Evolutionary conservation across 2,329 filamentous ascomycete species (phyloP).

Genomic region (Chaetomiaceae sp.): DNA sequence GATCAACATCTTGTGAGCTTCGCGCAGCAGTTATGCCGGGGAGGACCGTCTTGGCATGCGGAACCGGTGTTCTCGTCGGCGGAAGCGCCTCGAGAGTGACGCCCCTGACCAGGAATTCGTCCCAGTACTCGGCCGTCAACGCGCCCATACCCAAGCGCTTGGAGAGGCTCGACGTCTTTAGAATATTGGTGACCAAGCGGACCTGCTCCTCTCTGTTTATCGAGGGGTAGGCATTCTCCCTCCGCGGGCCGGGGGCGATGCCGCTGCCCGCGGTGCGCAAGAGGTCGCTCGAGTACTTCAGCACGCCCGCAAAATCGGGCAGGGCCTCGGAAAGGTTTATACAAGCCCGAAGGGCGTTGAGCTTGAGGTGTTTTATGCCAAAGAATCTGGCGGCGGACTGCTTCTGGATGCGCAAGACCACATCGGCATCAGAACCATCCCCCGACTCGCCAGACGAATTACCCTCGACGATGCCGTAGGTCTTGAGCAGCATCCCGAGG

Average conservation of each 20-base stretch:
- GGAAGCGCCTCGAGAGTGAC: constrained; percentile 64
- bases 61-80: constrained; percentile 56
- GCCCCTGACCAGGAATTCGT: constrained; percentile 83
- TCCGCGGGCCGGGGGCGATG: constrained; percentile 65
- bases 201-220: constrained; percentile 80
- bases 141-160: constrained; percentile 66
- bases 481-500: constrained; percentile 55
- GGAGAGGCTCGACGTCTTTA: constrained; percentile 74
- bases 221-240: constrained; percentile 63
- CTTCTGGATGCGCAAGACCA: constrained; percentile 53
- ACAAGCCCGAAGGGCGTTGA: constrained; percentile 82
- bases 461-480: constrained; percentile 57
- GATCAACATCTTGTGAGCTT: constrained; percentile 62
- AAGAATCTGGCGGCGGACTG: constrained; percentile 60
- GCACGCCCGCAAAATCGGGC: constrained; percentile 85
- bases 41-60: constrained; percentile 55
- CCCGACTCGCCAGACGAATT: constrained; percentile 21
- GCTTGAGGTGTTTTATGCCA: constrained; percentile 74
- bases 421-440: constrained; percentile 48
- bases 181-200: constrained; percentile 77
- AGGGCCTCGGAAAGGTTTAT: constrained; percentile 92
- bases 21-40: constrained; percentile 46
- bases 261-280: constrained; percentile 77
- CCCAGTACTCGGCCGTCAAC: constrained; percentile 86
- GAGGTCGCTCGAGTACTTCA: constrained; percentile 79